Conservation (phyloP, 768 basidiomycete genomes). For the Termitomyces sp. region DNA sequence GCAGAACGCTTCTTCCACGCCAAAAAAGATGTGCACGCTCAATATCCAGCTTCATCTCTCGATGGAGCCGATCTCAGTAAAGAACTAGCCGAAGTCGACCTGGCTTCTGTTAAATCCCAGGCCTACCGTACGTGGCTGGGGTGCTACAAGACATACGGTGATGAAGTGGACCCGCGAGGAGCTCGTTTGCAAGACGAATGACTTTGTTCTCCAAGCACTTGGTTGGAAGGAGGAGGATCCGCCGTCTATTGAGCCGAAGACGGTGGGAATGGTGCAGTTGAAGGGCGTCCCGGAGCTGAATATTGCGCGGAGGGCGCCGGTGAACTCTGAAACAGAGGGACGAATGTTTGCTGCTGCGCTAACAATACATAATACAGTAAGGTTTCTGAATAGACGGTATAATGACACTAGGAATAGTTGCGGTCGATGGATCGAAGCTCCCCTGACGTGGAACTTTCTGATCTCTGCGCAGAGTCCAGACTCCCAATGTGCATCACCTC, state of each 20-base stretch:
- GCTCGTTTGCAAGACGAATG: constrained; percentile 35
- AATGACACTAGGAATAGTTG: background rate
- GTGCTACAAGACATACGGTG: constrained; percentile 40
- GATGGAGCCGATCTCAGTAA: constrained; percentile 12
- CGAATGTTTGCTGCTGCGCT: too few species aligned
- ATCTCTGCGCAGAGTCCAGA: background rate
- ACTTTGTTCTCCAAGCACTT: constrained; percentile 26
- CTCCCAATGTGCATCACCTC: constrained; percentile 1
- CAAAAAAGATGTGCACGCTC: constrained; percentile 30
- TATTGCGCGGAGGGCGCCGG: constrained; percentile 2
- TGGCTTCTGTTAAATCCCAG: constrained; percentile 33
- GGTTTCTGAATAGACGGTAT: too few species aligned
- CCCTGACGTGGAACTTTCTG: background rate
- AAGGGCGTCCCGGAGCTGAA: constrained; percentile 27
- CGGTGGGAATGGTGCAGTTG: constrained; percentile 47
- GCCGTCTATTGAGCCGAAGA: constrained; percentile 35
- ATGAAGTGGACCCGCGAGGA: constrained; percentile 32
- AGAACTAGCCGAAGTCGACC: constrained; percentile 13
- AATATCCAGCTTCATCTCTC: constrained; percentile 27
- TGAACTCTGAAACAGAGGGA: background rate
- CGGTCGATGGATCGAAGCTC: background rate
- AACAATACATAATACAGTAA: too few species aligned
- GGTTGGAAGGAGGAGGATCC: constrained; percentile 22
- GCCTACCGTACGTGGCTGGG: constrained; percentile 54
- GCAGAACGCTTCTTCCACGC: constrained; percentile 45